A percentile compares a stretch with the other conserved stretches of the same genome.
These are phyloP conservation scores for Solanum tarapatanum DNA, from an alignment of 257 asterid genomes.

Conservation along the genomic window DNA sequence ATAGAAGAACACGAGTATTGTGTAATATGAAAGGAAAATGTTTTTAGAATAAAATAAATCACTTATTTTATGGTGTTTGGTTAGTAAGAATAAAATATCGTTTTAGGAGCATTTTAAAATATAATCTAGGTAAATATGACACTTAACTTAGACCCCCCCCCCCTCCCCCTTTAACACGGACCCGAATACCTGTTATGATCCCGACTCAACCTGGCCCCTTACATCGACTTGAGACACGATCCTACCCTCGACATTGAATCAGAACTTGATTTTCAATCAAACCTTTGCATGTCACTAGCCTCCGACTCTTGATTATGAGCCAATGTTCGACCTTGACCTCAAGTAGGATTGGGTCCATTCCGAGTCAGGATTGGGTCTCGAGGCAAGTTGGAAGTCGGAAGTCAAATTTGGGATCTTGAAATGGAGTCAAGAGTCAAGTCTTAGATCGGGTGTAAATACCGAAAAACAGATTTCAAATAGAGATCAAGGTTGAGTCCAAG, in stretches of 20 bases:
- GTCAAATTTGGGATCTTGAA: background rate
- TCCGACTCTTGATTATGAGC: background rate
- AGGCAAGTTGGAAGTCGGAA: background rate
- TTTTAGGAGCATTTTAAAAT: background rate
- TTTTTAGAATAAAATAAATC: background rate
- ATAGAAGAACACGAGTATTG: background rate
- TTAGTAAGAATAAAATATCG: background rate
- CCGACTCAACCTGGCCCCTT: background rate
- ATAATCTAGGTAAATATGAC: background rate
- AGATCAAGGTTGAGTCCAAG: background rate
- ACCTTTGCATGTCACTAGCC: background rate
- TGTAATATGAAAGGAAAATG: background rate
- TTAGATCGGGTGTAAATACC: fast-evolving
- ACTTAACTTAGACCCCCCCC: background rate
- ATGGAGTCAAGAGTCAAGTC: background rate
- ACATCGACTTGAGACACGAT: background rate
- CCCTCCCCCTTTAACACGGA: background rate
- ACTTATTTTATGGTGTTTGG: background rate
- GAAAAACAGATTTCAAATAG: background rate
- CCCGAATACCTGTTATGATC: background rate
- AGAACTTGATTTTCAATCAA: background rate
- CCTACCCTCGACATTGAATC: background rate
- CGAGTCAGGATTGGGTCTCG: background rate
- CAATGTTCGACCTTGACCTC: background rate
- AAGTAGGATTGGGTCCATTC: background rate